Evolutionary conservation across 208 protist species (phyloP).

Genomic region (Leishmania arabica): DNA sequence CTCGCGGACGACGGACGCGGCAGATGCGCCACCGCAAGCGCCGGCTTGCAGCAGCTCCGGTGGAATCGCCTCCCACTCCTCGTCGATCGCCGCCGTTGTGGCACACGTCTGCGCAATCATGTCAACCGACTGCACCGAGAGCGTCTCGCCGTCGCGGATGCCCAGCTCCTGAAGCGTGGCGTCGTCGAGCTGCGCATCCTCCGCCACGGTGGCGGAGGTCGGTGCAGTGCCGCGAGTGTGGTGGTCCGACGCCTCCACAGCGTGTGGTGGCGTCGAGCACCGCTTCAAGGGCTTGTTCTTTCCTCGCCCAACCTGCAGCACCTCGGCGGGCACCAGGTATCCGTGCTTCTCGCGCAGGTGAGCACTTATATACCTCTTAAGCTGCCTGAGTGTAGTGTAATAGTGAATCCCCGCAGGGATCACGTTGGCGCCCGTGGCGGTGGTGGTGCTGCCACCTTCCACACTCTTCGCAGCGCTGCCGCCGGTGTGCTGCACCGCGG

Average conservation of each 20-base stretch:
- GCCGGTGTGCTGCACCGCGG: constrained; percentile 16
- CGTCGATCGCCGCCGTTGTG: constrained; percentile 18
- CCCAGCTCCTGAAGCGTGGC: constrained; percentile 72
- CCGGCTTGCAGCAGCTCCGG: constrained; percentile 44
- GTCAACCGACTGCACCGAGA: constrained; percentile 65
- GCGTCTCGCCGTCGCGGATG: constrained; percentile 63
- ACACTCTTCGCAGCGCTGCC: neutral
- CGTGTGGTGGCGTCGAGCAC: constrained; percentile 1
- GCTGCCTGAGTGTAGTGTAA: constrained; percentile 61
- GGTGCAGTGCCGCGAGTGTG: neutral
- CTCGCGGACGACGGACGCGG: constrained; percentile 21
- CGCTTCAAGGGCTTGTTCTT: constrained; percentile 62
- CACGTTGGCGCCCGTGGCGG: neutral
- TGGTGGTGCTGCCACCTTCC: neutral
- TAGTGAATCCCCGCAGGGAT: constrained; percentile 51
- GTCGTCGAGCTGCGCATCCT: constrained; percentile 25
- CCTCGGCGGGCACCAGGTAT: constrained; percentile 47
- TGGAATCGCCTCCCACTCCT: constrained; percentile 72
- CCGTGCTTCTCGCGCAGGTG: constrained; percentile 55
- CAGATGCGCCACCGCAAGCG: constrained; percentile 7
- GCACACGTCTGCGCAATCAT: constrained; percentile 37
- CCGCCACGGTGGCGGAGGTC: neutral
- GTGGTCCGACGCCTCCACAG: neutral
- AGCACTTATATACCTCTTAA: constrained; percentile 52
- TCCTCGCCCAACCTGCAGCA: constrained; percentile 52